phyloP scores from a whole-genome alignment of 441 rosid species.

The Sinapis alba region DNA sequence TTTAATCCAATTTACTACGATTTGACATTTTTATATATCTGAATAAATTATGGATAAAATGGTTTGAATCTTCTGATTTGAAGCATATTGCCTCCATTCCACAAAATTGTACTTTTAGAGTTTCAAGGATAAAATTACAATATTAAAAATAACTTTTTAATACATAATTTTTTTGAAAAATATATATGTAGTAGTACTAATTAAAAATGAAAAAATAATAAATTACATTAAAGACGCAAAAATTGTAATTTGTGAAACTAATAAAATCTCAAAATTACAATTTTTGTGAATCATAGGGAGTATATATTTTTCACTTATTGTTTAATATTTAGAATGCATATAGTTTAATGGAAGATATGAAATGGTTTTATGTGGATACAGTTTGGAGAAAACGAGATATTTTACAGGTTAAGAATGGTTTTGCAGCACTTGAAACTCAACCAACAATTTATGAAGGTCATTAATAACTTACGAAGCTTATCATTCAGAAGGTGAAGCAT shows the following conservation, averaged over 20 bases:
- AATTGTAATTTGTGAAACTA: too few relatives aligned
- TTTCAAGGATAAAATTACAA: too few relatives aligned
- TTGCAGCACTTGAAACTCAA: background rate
- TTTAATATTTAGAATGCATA: background rate
- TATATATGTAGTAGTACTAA: too few relatives aligned
- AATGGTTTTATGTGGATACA: background rate
- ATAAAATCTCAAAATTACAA: too few relatives aligned
- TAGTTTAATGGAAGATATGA: background rate
- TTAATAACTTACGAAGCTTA: background rate
- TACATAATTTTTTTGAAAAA: too few relatives aligned
- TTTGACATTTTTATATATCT: background rate
- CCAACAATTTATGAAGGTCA: background rate
- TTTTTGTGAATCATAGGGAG: too few relatives aligned
- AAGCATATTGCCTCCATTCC: too few relatives aligned
- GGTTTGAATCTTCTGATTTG: background rate
- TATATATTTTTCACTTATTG: background rate
- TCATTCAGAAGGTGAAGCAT: background rate
- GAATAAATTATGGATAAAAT: background rate
- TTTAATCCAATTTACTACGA: background rate
- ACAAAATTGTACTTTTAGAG: too few relatives aligned
- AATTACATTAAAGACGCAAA: too few relatives aligned
- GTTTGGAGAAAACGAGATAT: background rate
- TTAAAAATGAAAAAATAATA: too few relatives aligned
- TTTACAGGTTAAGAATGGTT: background rate
- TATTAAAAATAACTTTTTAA: too few relatives aligned